A percentile compares a stretch with the other conserved stretches of the same genome.
Evolutionary conservation across 192 early-diverging fungal species (phyloP).

Genomic region (Backusella macrospora): DNA sequence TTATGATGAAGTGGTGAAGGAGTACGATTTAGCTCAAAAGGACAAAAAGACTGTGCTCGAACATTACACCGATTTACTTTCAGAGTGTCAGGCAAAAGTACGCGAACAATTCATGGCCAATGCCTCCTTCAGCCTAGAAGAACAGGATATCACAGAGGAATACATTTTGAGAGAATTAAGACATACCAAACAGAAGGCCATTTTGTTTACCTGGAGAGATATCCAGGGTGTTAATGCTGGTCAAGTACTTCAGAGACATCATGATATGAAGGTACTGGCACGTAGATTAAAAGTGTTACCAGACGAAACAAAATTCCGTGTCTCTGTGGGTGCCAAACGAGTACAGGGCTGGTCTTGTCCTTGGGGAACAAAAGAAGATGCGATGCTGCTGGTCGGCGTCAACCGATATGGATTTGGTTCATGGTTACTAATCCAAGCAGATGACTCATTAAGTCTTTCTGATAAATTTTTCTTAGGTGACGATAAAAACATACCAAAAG

Average conservation of each 20-base stretch:
- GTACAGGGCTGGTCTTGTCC: constrained; percentile 82
- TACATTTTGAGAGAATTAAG: constrained; percentile 32
- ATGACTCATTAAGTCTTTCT: constrained; percentile 73
- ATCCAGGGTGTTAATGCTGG: constrained; percentile 87
- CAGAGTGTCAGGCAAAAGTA: constrained; percentile 60
- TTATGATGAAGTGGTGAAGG: constrained; percentile 80
- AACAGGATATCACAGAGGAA: constrained; percentile 9
- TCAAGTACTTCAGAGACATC: constrained; percentile 71
- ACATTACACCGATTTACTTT: constrained; percentile 44
- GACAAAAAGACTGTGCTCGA: constrained; percentile 47
- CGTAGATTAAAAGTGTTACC: constrained; percentile 55
- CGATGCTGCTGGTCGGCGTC: constrained; percentile 95
- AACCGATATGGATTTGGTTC: constrained; percentile 92
- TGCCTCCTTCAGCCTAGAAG: neutral
- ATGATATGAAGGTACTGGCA: constrained; percentile 72
- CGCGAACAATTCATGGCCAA: constrained; percentile 32
- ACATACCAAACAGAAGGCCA: constrained; percentile 68
- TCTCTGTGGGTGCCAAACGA: constrained; percentile 78
- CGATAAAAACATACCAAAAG: constrained; percentile 70
- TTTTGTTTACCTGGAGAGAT: constrained; percentile 75
- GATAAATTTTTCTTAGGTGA: constrained; percentile 84
- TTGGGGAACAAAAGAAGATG: constrained; percentile 94
- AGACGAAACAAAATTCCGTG: constrained; percentile 74
- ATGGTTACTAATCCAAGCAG: constrained; percentile 86
- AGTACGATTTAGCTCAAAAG: constrained; percentile 77